Base-by-base conservation (phyloP, 2,329 filamentous ascomycete species). In the Hypoxylon rubiginosum region DNA sequence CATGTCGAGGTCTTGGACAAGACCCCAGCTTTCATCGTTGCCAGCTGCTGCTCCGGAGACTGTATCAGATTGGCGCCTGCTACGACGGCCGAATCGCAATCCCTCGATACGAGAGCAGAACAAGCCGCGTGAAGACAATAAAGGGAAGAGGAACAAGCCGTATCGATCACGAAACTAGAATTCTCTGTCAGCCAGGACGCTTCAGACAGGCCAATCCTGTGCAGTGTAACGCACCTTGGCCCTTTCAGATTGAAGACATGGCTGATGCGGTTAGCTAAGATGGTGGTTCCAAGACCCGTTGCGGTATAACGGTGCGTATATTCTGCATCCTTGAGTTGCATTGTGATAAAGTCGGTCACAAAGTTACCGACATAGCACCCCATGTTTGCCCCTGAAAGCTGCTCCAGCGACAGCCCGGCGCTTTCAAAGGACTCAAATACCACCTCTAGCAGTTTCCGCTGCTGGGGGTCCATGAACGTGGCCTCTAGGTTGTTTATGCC, bases 1-100 rank as follows among this genome's bases (percentile, higher is more conserved):
- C 76, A 80, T 1, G 74, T 73, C 0, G 77, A 77, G 0, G 74
- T 78, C 0, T 78, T 73, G 0, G 80, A 81, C 1, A 84, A 71
- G 58, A 82, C 76, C 4, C 73, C 73, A 1, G 45, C 46, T 39
- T 75, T 75, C 15, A 49, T 49, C 0, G 68, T 54, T 0, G 13
- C 67, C 0, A 74, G 9, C 8, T 75, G 73, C 11, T 46, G 64
- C 21, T 71, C 72, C 1, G 73, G 70, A 4, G 52, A 30, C 53
- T 56, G 53, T 10, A 76, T 74, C 11, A 74, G 17, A 53, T 77
- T 77, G 0, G 66, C 57, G 1, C 60, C 59, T 0, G 73, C 74
- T 0, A 77, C 72, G n/a, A 77, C 68, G 1, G 67, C 75, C 0
- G 41, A 28, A 10, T 73, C 67, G 24, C 73, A 77, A 1, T 76